Base-by-base conservation (phyloP, 768 basidiomycete species). In the Coprinopsis strossmayeri region DNA sequence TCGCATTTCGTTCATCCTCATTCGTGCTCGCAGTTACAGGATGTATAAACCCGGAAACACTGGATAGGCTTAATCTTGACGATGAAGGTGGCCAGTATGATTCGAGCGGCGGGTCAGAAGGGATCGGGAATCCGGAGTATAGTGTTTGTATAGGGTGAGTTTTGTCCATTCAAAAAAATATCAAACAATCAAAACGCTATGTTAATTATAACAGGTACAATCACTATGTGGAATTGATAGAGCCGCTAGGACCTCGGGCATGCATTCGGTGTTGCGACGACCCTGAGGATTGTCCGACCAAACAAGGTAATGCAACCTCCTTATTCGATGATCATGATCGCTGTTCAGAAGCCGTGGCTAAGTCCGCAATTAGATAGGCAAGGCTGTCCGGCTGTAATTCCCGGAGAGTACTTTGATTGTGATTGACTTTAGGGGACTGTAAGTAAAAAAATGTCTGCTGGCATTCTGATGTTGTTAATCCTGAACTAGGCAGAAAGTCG, bases 211-310 rank as follows among this genome's bases (percentile, higher is more conserved):
- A 25, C 35, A 66, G 65, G 20, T 81, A 77, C 59, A 79, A 78
- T 30, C 77, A 79, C 59, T 81, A 79, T 54, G 76, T 79, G 18
- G 79, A 81, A 53, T 61, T 80, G 15, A 67, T 80, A 23, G 79
- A 81, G 57, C 79, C 78, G 10, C 64, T 63, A 18, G 76, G 64
- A 3, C 60, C 58, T 2, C 68, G 79, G 1, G 78, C 77, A 5
- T 81, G 79, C 59, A 77, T 81, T 53, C 71, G 69, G 57, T 81
- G 79, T 55, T 81, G 79, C 55, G 73, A 79, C 44, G 70, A 79
- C 51, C 61, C 67, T 0, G 68, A 62, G 0, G 79, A 81, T 58
- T 81, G 78, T 59, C 77, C 76, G n/a, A 65, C 67, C 3, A 66
- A 71, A 53, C 68, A 62, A 59, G 78, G 77, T 76, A 56, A 34